Percentiles rank a stretch among this genome's conserved stretches.
phyloP scores from a whole-genome alignment of 1,284 basidiomycete genomes.

The Fomitopsis betulina region DNA sequence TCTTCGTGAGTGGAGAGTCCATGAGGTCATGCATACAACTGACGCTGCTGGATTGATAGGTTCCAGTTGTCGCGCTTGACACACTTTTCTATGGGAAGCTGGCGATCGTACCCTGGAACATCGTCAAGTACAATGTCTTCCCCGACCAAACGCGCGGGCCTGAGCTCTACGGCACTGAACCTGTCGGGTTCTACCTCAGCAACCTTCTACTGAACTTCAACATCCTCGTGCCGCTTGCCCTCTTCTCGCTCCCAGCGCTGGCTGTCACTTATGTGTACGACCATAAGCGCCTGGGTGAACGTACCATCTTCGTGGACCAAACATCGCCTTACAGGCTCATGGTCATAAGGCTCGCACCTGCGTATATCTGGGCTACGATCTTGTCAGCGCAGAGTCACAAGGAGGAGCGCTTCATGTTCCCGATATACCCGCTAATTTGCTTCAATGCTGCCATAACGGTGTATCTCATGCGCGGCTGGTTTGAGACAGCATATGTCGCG shows the following conservation, averaged over 20 bases:
- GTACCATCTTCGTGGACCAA: slow-evolving; percentile 47
- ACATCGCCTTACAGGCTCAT: slow-evolving; percentile 80
- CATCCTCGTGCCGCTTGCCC: slow-evolving; percentile 74
- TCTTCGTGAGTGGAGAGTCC: slow-evolving; percentile 55
- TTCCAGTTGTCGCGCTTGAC: slow-evolving; percentile 81
- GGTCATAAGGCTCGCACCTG: slow-evolving; percentile 71
- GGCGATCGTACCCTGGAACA: slow-evolving; percentile 88
- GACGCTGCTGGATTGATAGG: slow-evolving; percentile 35
- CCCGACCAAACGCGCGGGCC: slow-evolving; percentile 76
- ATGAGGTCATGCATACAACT: neutral
- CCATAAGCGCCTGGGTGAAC: slow-evolving; percentile 71
- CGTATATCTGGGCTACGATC: slow-evolving; percentile 88
- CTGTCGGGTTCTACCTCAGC: slow-evolving; percentile 77
- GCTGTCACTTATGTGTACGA: slow-evolving; percentile 75
- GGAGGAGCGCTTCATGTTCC: slow-evolving; percentile 98
- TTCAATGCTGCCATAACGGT: slow-evolving; percentile 91
- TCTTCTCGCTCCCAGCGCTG: slow-evolving; percentile 77
- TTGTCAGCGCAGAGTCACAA: slow-evolving; percentile 88
- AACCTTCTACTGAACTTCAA: slow-evolving; percentile 96
- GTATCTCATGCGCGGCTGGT: slow-evolving; percentile 82
- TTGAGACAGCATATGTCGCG: slow-evolving; percentile 73
- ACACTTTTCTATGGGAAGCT: slow-evolving; percentile 83
- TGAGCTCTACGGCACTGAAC: slow-evolving; percentile 90
- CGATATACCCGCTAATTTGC: slow-evolving; percentile 87
- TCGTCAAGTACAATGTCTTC: slow-evolving; percentile 92